Evolutionary conservation across 805 yeast species (phyloP), one percentile per base, ranked within the genome.

Genomic region (Cyberlindnera suaveolens): DNA sequence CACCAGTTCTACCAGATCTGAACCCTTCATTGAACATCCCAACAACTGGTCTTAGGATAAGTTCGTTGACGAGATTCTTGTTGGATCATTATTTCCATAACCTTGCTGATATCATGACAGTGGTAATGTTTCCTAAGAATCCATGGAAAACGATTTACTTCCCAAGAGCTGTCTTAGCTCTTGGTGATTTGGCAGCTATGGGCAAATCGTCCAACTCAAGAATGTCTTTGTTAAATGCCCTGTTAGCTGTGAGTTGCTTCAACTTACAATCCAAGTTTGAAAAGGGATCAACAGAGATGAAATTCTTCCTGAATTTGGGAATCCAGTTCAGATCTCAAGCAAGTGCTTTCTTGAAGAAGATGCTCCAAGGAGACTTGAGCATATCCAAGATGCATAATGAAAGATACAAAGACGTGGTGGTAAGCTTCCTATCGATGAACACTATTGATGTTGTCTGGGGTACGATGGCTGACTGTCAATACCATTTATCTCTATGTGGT

Each of bases 401-500:
- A 55, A 83, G 84, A 58, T 87, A 88, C 61, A 87, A 88, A 57
- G 96, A 87, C 57, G 85, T 86, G 5, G 61, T 88, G 23, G 84
- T 87, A 40, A 93, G 95, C 1, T 80, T 85, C 18, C 70, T 88
- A 60, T 81, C 93, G 3, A 85, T 87, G 95, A 86, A 82, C 38
- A 80, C 90, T 6, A 85, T 88, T 40, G 96, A 88, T 64, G 81
- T 86, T 40, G 90, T 86, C 14, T 84, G 95, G 87, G 96, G 96
- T 3, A 80, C 91, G 1, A 85, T 85, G 90, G 81, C 84, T 43
- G 93, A 85, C 51, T 86, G 95, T 56, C 79, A 78, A 49, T 74
- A 80, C 45, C 86, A 86, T 63, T 68, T 88, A 42, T 75, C 78
- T 42, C 78, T 88, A 53, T 85, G 95, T 65, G 91, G 86, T 48